Conservation (phyloP, 208 protist species). For the Leishmania turanica region DNA sequence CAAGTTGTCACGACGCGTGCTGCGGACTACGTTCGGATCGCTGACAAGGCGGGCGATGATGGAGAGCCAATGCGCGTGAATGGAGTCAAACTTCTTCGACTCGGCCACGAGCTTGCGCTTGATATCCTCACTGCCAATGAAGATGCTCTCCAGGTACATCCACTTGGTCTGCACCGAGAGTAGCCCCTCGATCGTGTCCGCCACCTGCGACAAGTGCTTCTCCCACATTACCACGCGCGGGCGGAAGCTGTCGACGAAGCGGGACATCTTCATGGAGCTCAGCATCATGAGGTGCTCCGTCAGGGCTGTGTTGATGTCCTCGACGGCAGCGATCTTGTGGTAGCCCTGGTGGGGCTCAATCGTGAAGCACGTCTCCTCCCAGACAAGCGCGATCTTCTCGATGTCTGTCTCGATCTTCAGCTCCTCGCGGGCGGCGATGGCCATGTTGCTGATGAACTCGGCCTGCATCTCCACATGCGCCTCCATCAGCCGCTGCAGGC, state of each 20-base stretch:
- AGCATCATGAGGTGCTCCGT: slow-evolving; percentile 95
- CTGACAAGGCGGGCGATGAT: slow-evolving; percentile 89
- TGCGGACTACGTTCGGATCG: slow-evolving; percentile 89
- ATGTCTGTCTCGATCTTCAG: slow-evolving; percentile 95
- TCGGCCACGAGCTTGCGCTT: slow-evolving; percentile 97
- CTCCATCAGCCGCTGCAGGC: slow-evolving; percentile 93
- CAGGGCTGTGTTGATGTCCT: slow-evolving; percentile 94
- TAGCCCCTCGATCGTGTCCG: slow-evolving; percentile 94
- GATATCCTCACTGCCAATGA: slow-evolving; percentile 97
- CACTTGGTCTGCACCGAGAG: slow-evolving; percentile 95
- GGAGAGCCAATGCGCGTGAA: slow-evolving; percentile 95
- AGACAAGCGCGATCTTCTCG: slow-evolving; percentile 91
- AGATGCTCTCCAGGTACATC: slow-evolving; percentile 98
- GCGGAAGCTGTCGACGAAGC: slow-evolving; percentile 96
- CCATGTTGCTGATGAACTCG: slow-evolving; percentile 94
- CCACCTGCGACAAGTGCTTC: slow-evolving; percentile 93
- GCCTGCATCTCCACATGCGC: slow-evolving; percentile 94
- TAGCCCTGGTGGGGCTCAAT: slow-evolving; percentile 92
- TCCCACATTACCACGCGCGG: slow-evolving; percentile 96
- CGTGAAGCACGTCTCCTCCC: slow-evolving; percentile 86
- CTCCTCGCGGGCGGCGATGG: slow-evolving; percentile 94
- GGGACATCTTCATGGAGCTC: slow-evolving; percentile 96
- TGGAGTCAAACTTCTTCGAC: slow-evolving; percentile 94
- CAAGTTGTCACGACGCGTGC: slow-evolving; percentile 91
- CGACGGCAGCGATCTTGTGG: slow-evolving; percentile 91